Percentiles rank a stretch among this genome's conserved stretches.
Conservation (phyloP, 331 rosid species). For the Prunus yedoensis region DNA sequence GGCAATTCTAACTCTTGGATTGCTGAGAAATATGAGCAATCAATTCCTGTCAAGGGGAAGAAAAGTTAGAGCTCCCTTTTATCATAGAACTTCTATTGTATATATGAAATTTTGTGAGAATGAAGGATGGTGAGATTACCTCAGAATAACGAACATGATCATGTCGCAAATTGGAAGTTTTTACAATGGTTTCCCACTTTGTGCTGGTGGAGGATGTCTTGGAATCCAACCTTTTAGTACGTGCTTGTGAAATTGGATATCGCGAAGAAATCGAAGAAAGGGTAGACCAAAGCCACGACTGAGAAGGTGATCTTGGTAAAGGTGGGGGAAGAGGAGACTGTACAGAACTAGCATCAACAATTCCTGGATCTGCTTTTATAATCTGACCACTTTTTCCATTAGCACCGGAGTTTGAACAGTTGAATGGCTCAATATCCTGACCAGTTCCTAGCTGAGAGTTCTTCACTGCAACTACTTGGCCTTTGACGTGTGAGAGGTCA, state of each 20-base stretch:
- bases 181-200: conserved; percentile 97
- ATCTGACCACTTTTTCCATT: conserved; percentile 42
- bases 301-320: conserved; percentile 88
- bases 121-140: conserved; percentile 49
- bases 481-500: conserved; percentile 26
- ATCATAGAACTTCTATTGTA: background rate
- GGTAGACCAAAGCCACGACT: conserved; percentile 95
- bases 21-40: conserved; percentile 48
- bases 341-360: conserved; percentile 21
- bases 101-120: background rate
- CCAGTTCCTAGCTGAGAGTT: conserved; percentile 27
- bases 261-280: conserved; percentile 54
- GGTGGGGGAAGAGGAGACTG: conserved; percentile 71
- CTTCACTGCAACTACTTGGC: conserved; percentile 33
- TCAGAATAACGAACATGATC: conserved; percentile 84
- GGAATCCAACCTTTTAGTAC: conserved; percentile 41
- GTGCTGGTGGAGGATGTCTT: conserved; percentile 41
- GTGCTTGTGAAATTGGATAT: conserved; percentile 36
- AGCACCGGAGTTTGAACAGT: conserved; percentile 24
- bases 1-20: conserved; percentile 41
- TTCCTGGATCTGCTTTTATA: conserved; percentile 34
- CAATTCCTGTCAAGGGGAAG: conserved; percentile 62
- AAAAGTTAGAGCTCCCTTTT: conserved; percentile 24
- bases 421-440: conserved; percentile 16
- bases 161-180: conserved; percentile 62